Conservation (phyloP, 352 stramenopile species). For the Pythium insidiosum region DNA sequence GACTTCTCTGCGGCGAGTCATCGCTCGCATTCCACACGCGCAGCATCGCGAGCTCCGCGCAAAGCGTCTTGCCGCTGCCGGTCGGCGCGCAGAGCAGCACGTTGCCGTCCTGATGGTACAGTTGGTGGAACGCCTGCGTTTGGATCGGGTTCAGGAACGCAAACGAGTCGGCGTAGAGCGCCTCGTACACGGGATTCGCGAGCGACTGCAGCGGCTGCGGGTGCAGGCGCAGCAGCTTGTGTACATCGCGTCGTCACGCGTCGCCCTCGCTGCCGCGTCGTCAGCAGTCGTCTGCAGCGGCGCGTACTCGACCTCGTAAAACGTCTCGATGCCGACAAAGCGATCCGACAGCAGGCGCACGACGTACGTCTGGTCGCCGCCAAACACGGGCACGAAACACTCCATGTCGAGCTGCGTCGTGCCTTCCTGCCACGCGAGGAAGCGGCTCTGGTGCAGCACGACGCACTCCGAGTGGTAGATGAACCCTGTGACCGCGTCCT, state of each 20-base stretch:
- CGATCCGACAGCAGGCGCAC: slow-evolving; percentile 94
- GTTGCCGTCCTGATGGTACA: slow-evolving; percentile 96
- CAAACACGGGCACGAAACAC: slow-evolving; percentile 95
- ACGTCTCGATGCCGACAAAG: slow-evolving; percentile 94
- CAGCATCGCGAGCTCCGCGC: slow-evolving; percentile 96
- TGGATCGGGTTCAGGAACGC: slow-evolving; percentile 92
- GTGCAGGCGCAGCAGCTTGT: slow-evolving; percentile 91
- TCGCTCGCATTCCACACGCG: slow-evolving; percentile 81
- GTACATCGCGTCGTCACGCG: slow-evolving; percentile 60
- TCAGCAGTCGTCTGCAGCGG: slow-evolving; percentile 21
- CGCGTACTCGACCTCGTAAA: slow-evolving; percentile 65
- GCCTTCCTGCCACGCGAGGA: slow-evolving; percentile 54
- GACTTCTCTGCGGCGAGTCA: background rate
- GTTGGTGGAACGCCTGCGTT: slow-evolving; percentile 96
- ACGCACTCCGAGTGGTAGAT: slow-evolving; percentile 94
- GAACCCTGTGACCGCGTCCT: slow-evolving; percentile 89
- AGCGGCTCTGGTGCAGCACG: slow-evolving; percentile 76
- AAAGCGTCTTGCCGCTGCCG: slow-evolving; percentile 95
- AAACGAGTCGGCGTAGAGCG: slow-evolving; percentile 88
- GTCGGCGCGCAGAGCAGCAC: slow-evolving; percentile 96
- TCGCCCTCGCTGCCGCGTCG: slow-evolving; percentile 26
- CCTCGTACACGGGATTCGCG: slow-evolving; percentile 86
- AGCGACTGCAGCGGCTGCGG: slow-evolving; percentile 93
- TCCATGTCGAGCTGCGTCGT: slow-evolving; percentile 82
- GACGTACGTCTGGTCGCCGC: slow-evolving; percentile 89